These are phyloP conservation scores for Lasiodiplodia hormozganensis DNA, from an alignment of 2,329 filamentous ascomycete genomes.

Conservation along the genomic window DNA sequence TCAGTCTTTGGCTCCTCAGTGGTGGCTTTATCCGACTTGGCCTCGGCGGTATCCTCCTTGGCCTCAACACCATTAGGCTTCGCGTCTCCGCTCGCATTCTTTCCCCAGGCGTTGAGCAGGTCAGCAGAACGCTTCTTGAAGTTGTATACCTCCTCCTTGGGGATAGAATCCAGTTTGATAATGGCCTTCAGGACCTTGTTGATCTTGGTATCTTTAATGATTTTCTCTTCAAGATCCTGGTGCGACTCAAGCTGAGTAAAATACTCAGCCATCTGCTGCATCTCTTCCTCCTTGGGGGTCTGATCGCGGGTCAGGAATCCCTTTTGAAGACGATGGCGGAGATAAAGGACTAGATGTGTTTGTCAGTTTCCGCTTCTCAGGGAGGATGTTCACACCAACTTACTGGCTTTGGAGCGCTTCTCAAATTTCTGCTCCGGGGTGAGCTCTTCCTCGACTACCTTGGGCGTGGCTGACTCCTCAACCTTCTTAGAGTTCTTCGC, in stretches of 20 bases:
- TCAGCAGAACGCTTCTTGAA: conserved; percentile 85
- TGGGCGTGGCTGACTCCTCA: conserved; percentile 60
- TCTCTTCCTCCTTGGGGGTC: conserved; percentile 84
- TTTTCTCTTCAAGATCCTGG: conserved; percentile 82
- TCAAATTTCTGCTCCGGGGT: conserved; percentile 62
- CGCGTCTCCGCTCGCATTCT: conserved; percentile 63
- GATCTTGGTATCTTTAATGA: conserved; percentile 93
- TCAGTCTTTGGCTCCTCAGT: conserved; percentile 41
- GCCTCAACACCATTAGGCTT: conserved; percentile 51
- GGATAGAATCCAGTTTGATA: conserved; percentile 84
- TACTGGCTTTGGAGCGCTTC: conserved; percentile 66
- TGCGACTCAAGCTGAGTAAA: conserved; percentile 81
- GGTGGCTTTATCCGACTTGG: conserved; percentile 33
- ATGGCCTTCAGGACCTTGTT: conserved; percentile 98
- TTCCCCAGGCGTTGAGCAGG: conserved; percentile 89
- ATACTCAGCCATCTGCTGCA: conserved; percentile 78
- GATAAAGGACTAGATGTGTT: conserved; percentile 73
- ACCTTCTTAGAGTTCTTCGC: conserved; percentile 64
- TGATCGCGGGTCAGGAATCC: conserved; percentile 86
- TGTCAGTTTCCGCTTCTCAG: not conserved
- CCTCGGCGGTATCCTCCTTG: conserved; percentile 33
- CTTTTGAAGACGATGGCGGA: conserved; percentile 93
- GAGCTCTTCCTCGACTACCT: conserved; percentile 59
- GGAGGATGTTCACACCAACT: conserved; percentile 30
- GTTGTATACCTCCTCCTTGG: conserved; percentile 84